Evolutionary conservation across 1,284 basidiomycete genomes (phyloP).

Genomic region (Cutaneotrichosporon sp.): DNA sequence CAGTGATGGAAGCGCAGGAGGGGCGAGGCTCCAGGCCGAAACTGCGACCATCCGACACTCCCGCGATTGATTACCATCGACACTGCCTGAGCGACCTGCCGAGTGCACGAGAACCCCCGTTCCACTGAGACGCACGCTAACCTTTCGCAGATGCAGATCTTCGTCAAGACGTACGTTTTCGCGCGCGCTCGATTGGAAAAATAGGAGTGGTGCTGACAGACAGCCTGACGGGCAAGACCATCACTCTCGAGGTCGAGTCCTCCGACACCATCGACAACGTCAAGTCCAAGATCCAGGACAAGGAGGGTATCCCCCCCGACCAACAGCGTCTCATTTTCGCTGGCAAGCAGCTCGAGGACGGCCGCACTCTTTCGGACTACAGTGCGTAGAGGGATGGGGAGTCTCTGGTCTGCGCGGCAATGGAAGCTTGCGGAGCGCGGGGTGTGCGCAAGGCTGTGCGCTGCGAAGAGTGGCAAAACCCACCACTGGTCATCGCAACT

Average conservation of each 20-base stretch:
- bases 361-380: conserved; percentile 89
- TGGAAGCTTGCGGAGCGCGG: too few relatives aligned
- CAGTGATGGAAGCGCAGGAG: too few relatives aligned
- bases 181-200: background rate
- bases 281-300: conserved; percentile 58
- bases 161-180: conserved; percentile 51
- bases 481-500: too few relatives aligned
- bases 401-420: too few relatives aligned
- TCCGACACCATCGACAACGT: conserved; percentile 61
- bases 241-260: conserved; percentile 58
- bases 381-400: conserved; percentile 48
- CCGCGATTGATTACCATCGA: too few relatives aligned
- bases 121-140: too few relatives aligned
- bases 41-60: too few relatives aligned
- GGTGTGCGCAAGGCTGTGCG: too few relatives aligned
- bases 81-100: too few relatives aligned
- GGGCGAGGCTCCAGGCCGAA: too few relatives aligned
- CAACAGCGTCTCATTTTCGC: conserved; percentile 93
- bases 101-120: too few relatives aligned
- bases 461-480: too few relatives aligned
- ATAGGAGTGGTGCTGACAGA: conserved; percentile 7
- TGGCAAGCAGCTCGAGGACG: conserved; percentile 95
- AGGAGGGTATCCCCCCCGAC: conserved; percentile 77
- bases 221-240: conserved; percentile 57
- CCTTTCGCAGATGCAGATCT: conserved; percentile 52